phyloP scores from a whole-genome alignment of 495 filamentous ascomycete genomes.

The Penicillium subrubescens region DNA sequence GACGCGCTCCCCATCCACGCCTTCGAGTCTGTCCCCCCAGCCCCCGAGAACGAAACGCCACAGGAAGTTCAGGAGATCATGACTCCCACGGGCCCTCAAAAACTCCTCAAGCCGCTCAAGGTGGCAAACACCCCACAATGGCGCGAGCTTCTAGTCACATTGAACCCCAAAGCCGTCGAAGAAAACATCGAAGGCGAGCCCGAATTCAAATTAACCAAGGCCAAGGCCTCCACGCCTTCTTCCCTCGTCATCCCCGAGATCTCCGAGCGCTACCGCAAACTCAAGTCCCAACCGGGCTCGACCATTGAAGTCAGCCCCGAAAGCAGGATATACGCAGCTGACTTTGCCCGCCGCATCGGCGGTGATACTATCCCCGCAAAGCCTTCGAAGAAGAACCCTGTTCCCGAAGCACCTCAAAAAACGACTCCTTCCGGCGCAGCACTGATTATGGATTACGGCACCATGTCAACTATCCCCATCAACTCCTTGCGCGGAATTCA shows the following conservation, averaged over 20 bases:
- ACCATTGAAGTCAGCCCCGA: constrained; percentile 91
- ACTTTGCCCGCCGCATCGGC: constrained; percentile 82
- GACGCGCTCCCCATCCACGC: constrained; percentile 98
- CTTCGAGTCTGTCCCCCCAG: constrained; percentile 70
- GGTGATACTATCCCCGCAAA: constrained; percentile 50
- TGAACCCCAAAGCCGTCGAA: constrained; percentile 57
- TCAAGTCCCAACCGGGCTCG: constrained; percentile 62
- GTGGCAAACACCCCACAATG: constrained; percentile 65
- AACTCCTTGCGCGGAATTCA: constrained; percentile 89
- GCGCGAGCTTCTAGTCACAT: constrained; percentile 84
- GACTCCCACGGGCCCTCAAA: constrained; percentile 48
- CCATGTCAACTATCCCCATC: constrained; percentile 71
- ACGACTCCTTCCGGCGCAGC: constrained; percentile 74
- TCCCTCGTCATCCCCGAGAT: constrained; percentile 81
- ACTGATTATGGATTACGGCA: constrained; percentile 92
- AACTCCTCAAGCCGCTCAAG: constrained; percentile 46
- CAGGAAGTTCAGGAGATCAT: constrained; percentile 42
- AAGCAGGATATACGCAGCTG: constrained; percentile 71
- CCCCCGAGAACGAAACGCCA: constrained; percentile 34
- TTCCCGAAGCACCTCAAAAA: constrained; percentile 43
- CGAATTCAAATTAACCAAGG: constrained; percentile 83
- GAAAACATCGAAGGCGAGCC: constrained; percentile 50
- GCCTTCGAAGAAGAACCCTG: constrained; percentile 30
- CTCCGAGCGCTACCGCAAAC: constrained; percentile 76
- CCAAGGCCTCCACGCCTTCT: constrained; percentile 74